Percentiles rank a stretch among this genome's conserved stretches.
phyloP scores from a whole-genome alignment of 2,329 filamentous ascomycete species.

The Ilyonectria sp. region DNA sequence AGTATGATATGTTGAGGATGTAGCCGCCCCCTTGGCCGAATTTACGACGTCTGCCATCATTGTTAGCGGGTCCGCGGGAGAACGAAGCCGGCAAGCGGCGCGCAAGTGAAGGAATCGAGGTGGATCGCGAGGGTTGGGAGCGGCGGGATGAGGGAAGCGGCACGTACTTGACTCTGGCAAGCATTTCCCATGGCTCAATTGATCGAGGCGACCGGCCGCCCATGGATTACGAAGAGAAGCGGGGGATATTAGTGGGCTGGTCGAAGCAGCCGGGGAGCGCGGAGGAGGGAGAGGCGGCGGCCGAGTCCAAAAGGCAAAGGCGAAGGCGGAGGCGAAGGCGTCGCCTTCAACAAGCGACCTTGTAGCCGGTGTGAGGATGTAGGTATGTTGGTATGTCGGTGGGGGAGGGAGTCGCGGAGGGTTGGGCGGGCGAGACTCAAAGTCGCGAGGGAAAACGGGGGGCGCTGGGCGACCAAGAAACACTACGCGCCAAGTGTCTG shows the following conservation, averaged over 20 bases:
- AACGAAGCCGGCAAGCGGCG: not conserved
- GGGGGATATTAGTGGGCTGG: constrained; percentile 39
- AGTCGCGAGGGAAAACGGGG: constrained; percentile 34
- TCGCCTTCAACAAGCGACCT: constrained; percentile 35
- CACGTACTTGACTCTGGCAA: constrained; percentile 62
- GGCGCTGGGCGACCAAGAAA: constrained; percentile 13
- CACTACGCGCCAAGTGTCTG: constrained; percentile 25
- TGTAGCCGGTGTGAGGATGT: constrained; percentile 20
- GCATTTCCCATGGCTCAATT: constrained; percentile 66
- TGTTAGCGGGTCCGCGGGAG: constrained; percentile 35
- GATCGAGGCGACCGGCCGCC: constrained; percentile 58
- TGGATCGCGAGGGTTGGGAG: constrained; percentile 26
- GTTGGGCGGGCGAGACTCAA: constrained; percentile 26
- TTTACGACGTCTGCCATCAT: constrained; percentile 59
- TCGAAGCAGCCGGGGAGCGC: constrained; percentile 37
- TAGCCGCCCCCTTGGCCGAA: constrained; percentile 55
- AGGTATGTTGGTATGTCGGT: constrained; percentile 23
- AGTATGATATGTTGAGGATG: constrained; percentile 47
- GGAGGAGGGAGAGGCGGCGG: constrained; percentile 31
- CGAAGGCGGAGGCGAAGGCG: constrained; percentile 35
- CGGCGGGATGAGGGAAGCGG: constrained; percentile 35
- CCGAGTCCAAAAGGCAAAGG: constrained; percentile 27
- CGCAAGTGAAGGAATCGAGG: constrained; percentile 9
- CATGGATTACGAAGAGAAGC: constrained; percentile 55
- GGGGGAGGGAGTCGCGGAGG: constrained; percentile 30